Percentiles rank a stretch among this genome's conserved stretches.
Conservation (phyloP, 2,329 filamentous ascomycete species). For the Knufia fluminis region DNA sequence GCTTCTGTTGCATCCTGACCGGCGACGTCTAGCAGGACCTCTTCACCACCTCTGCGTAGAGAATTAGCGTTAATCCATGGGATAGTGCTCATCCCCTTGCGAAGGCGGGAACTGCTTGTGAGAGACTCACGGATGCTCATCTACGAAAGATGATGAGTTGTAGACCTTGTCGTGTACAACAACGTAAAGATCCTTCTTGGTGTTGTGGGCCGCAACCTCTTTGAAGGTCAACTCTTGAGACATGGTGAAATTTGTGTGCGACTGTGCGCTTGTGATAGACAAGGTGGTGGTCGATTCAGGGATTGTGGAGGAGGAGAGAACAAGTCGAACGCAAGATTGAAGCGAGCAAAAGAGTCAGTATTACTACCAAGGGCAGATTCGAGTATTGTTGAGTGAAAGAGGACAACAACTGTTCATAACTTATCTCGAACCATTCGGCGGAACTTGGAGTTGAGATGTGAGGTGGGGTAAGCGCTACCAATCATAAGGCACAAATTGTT, state of each 20-base stretch:
- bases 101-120: background rate
- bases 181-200: conserved; percentile 84
- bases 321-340: background rate
- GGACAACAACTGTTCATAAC: background rate
- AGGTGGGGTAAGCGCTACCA: conserved; percentile 1
- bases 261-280: background rate
- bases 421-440: background rate
- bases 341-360: too few relatives aligned
- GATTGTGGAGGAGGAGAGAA: background rate
- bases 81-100: background rate
- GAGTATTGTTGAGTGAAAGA: background rate
- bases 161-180: conserved; percentile 97
- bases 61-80: conserved; percentile 3
- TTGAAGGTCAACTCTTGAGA: conserved; percentile 60
- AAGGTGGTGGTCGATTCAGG: background rate
- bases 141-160: conserved; percentile 76
- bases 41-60: conserved; percentile 75
- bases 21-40: conserved; percentile 90
- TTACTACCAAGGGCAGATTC: too few relatives aligned
- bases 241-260: conserved; percentile 32
- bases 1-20: conserved; percentile 96
- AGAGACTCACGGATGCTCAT: conserved; percentile 78
- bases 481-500: background rate
- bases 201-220: conserved; percentile 76
- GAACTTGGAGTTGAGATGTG: background rate